Conservation (phyloP, 2,329 filamentous ascomycete genomes). For the Aspergillus pseudotamarii region DNA sequence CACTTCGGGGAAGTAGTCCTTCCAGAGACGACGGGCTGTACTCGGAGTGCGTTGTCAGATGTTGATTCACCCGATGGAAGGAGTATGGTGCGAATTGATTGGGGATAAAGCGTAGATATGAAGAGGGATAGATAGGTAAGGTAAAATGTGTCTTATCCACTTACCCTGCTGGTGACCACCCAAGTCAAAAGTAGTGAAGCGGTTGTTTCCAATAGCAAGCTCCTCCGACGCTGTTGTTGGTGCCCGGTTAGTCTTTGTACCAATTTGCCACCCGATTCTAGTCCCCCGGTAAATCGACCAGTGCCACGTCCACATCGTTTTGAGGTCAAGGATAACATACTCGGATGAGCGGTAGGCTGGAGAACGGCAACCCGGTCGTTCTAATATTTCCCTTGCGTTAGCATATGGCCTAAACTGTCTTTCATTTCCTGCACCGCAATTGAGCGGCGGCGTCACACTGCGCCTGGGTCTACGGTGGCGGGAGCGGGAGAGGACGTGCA, state of each 20-base stretch:
- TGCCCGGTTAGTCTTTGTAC: constrained; percentile 1
- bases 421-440: neutral
- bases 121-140: neutral
- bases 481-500: neutral
- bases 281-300: neutral
- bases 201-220: constrained; percentile 87
- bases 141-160: constrained; percentile 31
- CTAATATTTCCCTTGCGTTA: constrained; percentile 45
- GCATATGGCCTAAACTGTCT: neutral
- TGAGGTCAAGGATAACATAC: constrained; percentile 57
- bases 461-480: neutral
- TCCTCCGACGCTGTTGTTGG: constrained; percentile 74
- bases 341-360: constrained; percentile 88
- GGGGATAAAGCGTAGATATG: neutral
- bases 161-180: constrained; percentile 87
- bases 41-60: constrained; percentile 27
- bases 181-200: constrained; percentile 92
- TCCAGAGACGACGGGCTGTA: constrained; percentile 83
- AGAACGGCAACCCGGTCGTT: constrained; percentile 92
- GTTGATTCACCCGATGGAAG: neutral
- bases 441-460: neutral
- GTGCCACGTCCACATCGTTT: neutral
- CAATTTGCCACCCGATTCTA: neutral
- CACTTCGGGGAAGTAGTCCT: constrained; percentile 95
- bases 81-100: neutral